Percentiles rank a stretch among this genome's conserved stretches.
Evolutionary conservation across 257 asterid species (phyloP).

Genomic region (Nicotiana tabacum): DNA sequence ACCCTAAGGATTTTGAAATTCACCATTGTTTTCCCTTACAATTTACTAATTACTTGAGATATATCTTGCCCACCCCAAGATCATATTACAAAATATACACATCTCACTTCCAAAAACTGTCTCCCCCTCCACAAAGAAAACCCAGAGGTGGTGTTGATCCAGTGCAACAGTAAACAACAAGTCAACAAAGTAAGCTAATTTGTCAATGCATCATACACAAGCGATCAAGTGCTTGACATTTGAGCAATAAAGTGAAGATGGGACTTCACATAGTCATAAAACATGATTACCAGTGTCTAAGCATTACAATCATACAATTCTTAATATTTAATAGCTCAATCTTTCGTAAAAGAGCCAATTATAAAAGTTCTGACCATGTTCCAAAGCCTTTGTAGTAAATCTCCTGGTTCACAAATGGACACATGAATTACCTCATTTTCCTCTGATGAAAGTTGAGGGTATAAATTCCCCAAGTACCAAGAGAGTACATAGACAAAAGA

Average conservation of each 20-base stretch:
- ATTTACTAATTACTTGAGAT: neutral
- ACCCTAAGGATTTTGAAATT: neutral
- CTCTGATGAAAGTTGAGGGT: neutral
- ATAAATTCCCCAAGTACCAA: neutral
- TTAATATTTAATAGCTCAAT: neutral
- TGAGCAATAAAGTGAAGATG: neutral
- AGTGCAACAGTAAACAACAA: neutral
- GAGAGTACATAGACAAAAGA: neutral
- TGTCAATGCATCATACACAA: neutral
- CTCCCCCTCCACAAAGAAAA: neutral
- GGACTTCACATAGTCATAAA: neutral
- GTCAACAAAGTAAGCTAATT: neutral
- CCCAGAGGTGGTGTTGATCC: neutral
- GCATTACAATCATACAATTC: neutral
- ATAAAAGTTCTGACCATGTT: neutral
- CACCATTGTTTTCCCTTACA: no score
- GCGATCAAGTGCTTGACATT: conserved; percentile 1
- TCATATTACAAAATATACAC: neutral
- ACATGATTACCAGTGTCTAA: neutral
- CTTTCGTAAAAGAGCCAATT: neutral
- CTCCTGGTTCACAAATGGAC: neutral
- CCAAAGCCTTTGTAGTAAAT: neutral
- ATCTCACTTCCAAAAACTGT: neutral
- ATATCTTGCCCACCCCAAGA: neutral
- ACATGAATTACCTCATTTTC: neutral